Base-by-base conservation (phyloP, 2,329 filamentous ascomycete species). In the Cladophialophora psammophila region DNA sequence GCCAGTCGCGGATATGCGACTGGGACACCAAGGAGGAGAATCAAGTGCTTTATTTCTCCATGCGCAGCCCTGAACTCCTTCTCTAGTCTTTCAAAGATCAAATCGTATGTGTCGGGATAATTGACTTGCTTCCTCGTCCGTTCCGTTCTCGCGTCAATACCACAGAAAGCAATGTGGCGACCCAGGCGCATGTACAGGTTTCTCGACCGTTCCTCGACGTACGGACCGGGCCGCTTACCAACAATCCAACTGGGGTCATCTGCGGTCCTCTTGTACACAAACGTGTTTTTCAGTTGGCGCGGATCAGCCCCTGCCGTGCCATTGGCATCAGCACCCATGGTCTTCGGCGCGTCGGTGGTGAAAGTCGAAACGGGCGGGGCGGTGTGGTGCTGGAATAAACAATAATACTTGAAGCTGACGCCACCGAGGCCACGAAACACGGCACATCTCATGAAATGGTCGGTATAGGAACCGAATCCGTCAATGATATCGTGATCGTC, bases 101-200 rank as follows among this genome's bases (percentile, higher is more conserved):
- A 69, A 75, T 86, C 76, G 80, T 90, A 78, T 77, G 93, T 80
- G 78, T 90, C 80, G 65, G 82, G 78, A 74, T 97, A 97, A 81
- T 97, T 97, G 80, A 98, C 89, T 79, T 97, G 93, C 75, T 96
- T 93, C 42, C 94, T 88, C 8, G 94, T 97, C 31, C 94, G 91
- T 86, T 90, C 85, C n/a, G 86, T 87, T 13, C 86, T 83, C 9
- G 86, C 85, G 77, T 88, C 85, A 73, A 86, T 80, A 76, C 88
- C 86, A 59, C 85, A 75, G 74, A 88, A 87, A 42, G 88, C 85
- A 73, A 91, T 89, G 9, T 91, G 84, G 68, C 85, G 86, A 48
- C 88, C 88, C 3, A 90, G 81, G 63, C 88, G 86, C 77, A 86
- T 87, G 78, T 88, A 90, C 68, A 90, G 80, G 75, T 79, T 88